Base-by-base conservation (phyloP, 495 filamentous ascomycete genomes). In the Neurospora discreta region DNA sequence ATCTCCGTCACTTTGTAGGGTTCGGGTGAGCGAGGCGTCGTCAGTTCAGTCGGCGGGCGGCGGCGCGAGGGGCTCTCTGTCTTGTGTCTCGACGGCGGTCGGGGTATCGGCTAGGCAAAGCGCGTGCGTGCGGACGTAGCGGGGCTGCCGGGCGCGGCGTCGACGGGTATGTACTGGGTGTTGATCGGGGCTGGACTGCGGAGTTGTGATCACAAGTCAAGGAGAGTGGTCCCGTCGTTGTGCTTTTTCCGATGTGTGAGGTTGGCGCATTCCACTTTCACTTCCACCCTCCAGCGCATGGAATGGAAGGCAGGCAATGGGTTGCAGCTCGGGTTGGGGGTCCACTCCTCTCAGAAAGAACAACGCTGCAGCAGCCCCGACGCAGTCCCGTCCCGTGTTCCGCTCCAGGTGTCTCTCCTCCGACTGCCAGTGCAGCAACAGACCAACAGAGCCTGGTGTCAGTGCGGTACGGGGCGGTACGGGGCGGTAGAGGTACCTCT, bases 221-320 rank as follows among this genome's bases (percentile, higher is more conserved):
- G 52, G 52, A 26, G 33, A 36, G 33, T 36, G 33, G 33, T 36
- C 23, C 52, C 6, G 46, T 58, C 20, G 73, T 73, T 41, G 73
- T 74, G 73, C 72, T 75, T 79, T 79, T 79, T 78, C 73, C 73
- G 75, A 74, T 75, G 77, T 77, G 75, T 75, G 78, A 80, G 75
- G 78, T 79, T 73, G 71, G 71, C 71, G 68, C 77, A 79, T 58
- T 58, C 46, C 46, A 46, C 44, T 30, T 30, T 13, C 52, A 60
- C 23, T 58, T 58, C n/a, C 46, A 58, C 44, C 3, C 44, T 26
- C 13, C 23, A 30, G 23, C 46, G 46, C 52, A 60, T n/a, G n/a
- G n/a, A n/a, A n/a, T n/a, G n/a, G n/a, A n/a, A n/a, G n/a, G n/a
- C n/a, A 58, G 46, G 52, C 23, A 60, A 60, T 11, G 52, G 52